Percentiles rank a stretch among this genome's conserved stretches.
Conservation (phyloP, 352 stramenopile species). For the Globisporangium camurandrum region DNA sequence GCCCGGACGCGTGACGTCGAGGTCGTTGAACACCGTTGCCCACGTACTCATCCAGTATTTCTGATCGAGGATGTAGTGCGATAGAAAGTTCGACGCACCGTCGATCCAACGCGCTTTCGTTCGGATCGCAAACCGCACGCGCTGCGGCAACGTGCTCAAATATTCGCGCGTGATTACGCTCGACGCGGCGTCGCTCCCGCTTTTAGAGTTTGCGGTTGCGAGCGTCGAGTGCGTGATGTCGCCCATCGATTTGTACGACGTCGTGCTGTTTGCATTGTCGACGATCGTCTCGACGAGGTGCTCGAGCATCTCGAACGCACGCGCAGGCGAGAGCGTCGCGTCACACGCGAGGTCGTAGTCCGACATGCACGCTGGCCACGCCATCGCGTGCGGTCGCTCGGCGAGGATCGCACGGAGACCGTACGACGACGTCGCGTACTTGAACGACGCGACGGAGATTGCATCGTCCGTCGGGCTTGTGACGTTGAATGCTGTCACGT, state of each 20-base stretch:
- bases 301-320: slow-evolving; percentile 38
- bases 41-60: slow-evolving; percentile 55
- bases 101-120: slow-evolving; percentile 43
- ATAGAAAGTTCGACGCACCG: slow-evolving; percentile 38
- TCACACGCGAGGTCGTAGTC: slow-evolving; percentile 26
- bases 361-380: slow-evolving; percentile 17
- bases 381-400: slow-evolving; percentile 14
- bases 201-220: slow-evolving; percentile 3
- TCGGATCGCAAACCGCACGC: slow-evolving; percentile 37
- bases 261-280: slow-evolving; percentile 35
- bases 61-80: slow-evolving; percentile 41
- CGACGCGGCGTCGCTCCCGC: slow-evolving; percentile 9
- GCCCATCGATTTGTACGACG: slow-evolving; percentile 42
- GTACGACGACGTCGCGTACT: slow-evolving; percentile 40
- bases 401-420: slow-evolving; percentile 31
- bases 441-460: slow-evolving; percentile 24
- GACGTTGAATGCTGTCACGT: slow-evolving; percentile 8
- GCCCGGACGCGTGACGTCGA: slow-evolving; percentile 19
- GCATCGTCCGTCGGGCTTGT: slow-evolving; percentile 8
- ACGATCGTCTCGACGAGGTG: slow-evolving; percentile 23
- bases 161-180: slow-evolving; percentile 30
- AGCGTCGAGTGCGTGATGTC: slow-evolving; percentile 27
- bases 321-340: slow-evolving; percentile 13
- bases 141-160: slow-evolving; percentile 34
- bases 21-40: slow-evolving; percentile 32